phyloP scores from a whole-genome alignment of 2,329 filamentous ascomycete species.

The Fusarium nematophilum region DNA sequence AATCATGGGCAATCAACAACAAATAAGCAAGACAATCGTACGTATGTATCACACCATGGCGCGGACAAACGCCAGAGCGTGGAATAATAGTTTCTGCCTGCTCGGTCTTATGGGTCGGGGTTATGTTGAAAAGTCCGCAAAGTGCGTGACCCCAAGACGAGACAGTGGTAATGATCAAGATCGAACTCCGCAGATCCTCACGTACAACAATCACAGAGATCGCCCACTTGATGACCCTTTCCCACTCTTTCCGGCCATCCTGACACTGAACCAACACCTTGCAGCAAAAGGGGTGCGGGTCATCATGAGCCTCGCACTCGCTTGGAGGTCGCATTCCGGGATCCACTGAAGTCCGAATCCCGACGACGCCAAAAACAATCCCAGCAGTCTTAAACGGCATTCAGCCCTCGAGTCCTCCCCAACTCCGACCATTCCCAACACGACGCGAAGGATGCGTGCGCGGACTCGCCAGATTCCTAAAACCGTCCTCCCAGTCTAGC shows the following conservation, averaged over 20 bases:
- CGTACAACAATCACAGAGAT: not conserved
- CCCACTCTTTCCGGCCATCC: not conserved
- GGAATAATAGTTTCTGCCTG: conserved; percentile 4
- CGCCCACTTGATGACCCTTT: not conserved
- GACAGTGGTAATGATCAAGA: not conserved
- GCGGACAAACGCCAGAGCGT: not conserved
- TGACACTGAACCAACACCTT: not conserved
- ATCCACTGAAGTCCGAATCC: conserved; percentile 21
- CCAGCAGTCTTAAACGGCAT: conserved; percentile 12
- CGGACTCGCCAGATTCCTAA: conserved; percentile 11
- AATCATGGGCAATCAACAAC: too few species aligned
- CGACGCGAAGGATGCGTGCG: conserved; percentile 3
- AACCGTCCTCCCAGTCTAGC: conserved; percentile 13
- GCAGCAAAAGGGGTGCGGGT: not conserved
- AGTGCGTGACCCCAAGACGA: not conserved
- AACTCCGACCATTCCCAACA: conserved; percentile 3
- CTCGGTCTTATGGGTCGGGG: not conserved
- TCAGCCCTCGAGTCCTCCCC: conserved; percentile 7
- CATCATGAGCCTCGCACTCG: not conserved
- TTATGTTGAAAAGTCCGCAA: conserved; percentile 1
- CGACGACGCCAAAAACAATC: not conserved
- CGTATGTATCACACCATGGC: too few species aligned
- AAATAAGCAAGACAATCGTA: too few species aligned
- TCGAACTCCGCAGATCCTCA: not conserved
- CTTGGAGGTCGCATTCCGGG: conserved; percentile 1